These are phyloP conservation scores for Ceratobasidium sp. DNA, from an alignment of 1,284 basidiomycete genomes.

Conservation along the genomic window DNA sequence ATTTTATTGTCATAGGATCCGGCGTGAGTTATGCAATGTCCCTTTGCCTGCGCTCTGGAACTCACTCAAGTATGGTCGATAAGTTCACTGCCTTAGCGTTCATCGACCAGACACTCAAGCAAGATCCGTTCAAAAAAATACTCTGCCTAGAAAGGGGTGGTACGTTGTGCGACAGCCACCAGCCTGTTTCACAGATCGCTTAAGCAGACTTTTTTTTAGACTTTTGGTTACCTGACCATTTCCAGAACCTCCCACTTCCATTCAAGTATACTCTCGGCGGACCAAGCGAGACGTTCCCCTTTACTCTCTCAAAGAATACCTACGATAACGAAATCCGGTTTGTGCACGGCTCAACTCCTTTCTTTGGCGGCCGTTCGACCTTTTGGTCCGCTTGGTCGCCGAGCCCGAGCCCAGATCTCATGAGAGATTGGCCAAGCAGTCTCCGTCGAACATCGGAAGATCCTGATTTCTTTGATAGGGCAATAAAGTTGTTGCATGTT, in stretches of 20 bases:
- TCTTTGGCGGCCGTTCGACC: constrained; percentile 50
- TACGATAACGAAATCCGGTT: constrained; percentile 46
- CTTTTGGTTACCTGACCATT: constrained; percentile 51
- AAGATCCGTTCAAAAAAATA: constrained; percentile 52
- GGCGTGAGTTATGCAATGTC: constrained; percentile 6
- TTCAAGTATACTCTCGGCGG: constrained; percentile 49
- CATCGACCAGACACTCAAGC: constrained; percentile 51
- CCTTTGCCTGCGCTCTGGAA: background rate
- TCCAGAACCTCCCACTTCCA: constrained; percentile 49
- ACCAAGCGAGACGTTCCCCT: constrained; percentile 49
- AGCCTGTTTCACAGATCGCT: too few species aligned
- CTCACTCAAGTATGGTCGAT: background rate
- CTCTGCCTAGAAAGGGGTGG: constrained; percentile 52
- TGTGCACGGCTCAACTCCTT: constrained; percentile 50
- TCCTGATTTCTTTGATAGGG: constrained; percentile 27
- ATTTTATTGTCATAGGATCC: constrained; percentile 37
- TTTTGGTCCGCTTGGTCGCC: constrained; percentile 52
- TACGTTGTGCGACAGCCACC: constrained; percentile 19
- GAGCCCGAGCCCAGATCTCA: constrained; percentile 40
- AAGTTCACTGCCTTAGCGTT: constrained; percentile 53
- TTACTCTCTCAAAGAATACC: constrained; percentile 47
- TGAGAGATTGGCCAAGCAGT: constrained; percentile 45
- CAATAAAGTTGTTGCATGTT: constrained; percentile 27
- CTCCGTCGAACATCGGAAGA: constrained; percentile 42
- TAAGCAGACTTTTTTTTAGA: constrained; percentile 20